A percentile compares a stretch with the other conserved stretches of the same genome.
Evolutionary conservation across 108 stramenopile species (phyloP).

Genomic region (Skeletonema tropicum): DNA sequence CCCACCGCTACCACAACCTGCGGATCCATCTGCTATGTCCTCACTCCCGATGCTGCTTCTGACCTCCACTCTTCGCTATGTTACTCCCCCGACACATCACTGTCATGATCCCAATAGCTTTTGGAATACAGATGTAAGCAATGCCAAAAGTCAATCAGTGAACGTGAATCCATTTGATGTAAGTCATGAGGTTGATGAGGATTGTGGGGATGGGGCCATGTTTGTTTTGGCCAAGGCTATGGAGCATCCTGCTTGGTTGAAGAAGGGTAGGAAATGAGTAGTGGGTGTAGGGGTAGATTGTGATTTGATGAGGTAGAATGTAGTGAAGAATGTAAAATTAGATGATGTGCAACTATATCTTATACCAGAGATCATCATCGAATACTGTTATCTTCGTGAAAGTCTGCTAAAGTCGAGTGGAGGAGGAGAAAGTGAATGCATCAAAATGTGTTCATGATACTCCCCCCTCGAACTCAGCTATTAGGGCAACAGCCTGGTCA

Average conservation of each 20-base stretch:
- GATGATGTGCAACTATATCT: too few relatives aligned
- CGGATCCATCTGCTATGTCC: neutral
- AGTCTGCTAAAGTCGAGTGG: too few relatives aligned
- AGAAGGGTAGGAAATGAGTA: neutral
- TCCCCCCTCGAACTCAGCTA: too few relatives aligned
- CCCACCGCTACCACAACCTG: neutral
- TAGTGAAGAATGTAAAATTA: too few relatives aligned
- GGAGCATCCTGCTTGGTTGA: neutral
- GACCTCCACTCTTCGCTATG: neutral
- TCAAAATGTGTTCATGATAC: too few relatives aligned
- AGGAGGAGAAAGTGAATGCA: too few relatives aligned
- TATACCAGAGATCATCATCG: too few relatives aligned
- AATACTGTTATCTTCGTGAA: too few relatives aligned
- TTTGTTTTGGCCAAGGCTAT: slow-evolving; percentile 1
- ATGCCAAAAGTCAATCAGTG: neutral
- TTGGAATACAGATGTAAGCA: neutral
- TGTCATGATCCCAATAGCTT: neutral
- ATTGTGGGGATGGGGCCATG: neutral
- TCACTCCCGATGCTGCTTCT: neutral
- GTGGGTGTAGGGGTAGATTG: too few relatives aligned
- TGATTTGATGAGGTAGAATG: too few relatives aligned
- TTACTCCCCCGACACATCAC: neutral
- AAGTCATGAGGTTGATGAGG: neutral
- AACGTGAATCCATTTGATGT: neutral
- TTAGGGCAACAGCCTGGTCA: too few relatives aligned